Base-by-base conservation (phyloP, 257 asterid species). In the Scutellaria barbata region DNA sequence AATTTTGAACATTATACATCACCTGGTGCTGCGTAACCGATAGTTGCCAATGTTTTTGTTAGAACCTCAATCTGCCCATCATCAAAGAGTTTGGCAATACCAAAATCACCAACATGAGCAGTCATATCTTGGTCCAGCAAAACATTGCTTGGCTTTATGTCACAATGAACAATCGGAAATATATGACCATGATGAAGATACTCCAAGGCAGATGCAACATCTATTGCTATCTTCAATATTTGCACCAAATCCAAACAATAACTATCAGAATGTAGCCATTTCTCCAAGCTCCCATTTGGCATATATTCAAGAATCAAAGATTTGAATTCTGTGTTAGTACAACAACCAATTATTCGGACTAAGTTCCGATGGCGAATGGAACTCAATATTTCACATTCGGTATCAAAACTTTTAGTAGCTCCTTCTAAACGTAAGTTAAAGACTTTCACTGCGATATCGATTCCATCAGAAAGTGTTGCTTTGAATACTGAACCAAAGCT, bases 11-110 rank as follows among this genome's bases (percentile, higher is more conserved):
- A 4, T 18, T 10, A 45, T 5, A 63, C 11, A 56, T 66, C 50
- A 80, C 81, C 76, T 80, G 76, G 81, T 42, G 84, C 84, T 59
- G 69, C 55, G 16, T 80, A 80, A 10, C 84, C 78, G n/a, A 80
- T 60, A 0, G 81, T 75, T 0, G 78, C 84, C 41, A 80, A 40
- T 13, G 80, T 74, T 47, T 75, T 66, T 8, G 82, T 74, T 17
- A 52, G 79, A 55, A 52, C 50, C 58, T 54, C 50, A 12, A 1
- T 47, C 48, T 79, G 66, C n/a, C 76, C 79, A 18, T 62, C 62
- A 16, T 45, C 80, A 18, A 75, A 70, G 57, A 79, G 83, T 47
- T 75, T 75, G 25, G 83, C 17, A 10, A 74, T 75, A 4, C 80
- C 75, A 20, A 79, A 79, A 71, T 79, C 83, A 43, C 63, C 61